phyloP scores from a whole-genome alignment of 352 stramenopile genomes.

The Achlya hypogyna region DNA sequence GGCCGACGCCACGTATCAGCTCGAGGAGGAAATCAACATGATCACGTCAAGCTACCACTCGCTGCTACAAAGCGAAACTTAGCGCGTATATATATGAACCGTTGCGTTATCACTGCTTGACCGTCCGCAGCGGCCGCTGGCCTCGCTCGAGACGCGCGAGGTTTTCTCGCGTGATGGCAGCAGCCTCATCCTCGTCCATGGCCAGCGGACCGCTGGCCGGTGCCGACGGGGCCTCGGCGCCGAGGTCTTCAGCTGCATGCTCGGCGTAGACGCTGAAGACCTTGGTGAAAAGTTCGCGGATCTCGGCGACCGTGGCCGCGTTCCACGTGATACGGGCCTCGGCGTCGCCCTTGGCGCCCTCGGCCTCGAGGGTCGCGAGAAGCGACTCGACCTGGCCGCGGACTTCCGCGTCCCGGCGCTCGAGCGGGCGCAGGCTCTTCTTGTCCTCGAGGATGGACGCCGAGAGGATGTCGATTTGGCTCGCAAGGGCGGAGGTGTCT shows the following conservation, averaged over 20 bases:
- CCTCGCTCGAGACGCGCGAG: conserved; percentile 15
- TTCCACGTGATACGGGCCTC: background rate
- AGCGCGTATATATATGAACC: no score
- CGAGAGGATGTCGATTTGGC: conserved; percentile 1
- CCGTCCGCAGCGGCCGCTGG: conserved; percentile 1
- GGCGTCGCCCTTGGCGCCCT: background rate
- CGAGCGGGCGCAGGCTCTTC: conserved; percentile 1
- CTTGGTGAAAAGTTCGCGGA: conserved; percentile 13
- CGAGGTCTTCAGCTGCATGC: background rate
- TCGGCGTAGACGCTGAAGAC: conserved; percentile 15
- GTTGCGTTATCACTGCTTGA: background rate
- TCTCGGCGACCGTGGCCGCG: background rate
- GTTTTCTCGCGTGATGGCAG: conserved; percentile 14
- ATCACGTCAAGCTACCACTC: conserved; percentile 32
- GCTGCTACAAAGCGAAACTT: conserved; percentile 10
- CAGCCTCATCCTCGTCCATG: background rate
- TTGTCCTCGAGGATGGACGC: conserved; percentile 10
- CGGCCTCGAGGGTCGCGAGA: background rate
- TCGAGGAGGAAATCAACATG: conserved; percentile 63
- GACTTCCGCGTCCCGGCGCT: background rate
- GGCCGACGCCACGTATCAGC: conserved; percentile 50
- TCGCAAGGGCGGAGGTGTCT: conserved; percentile 31
- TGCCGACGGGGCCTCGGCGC: no score
- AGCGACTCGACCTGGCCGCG: conserved; percentile 8
- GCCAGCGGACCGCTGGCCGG: no score